A percentile compares a stretch with the other conserved stretches of the same genome.
Conservation (phyloP, 805 yeast species). For the Tetrapisispora phaffii region DNA sequence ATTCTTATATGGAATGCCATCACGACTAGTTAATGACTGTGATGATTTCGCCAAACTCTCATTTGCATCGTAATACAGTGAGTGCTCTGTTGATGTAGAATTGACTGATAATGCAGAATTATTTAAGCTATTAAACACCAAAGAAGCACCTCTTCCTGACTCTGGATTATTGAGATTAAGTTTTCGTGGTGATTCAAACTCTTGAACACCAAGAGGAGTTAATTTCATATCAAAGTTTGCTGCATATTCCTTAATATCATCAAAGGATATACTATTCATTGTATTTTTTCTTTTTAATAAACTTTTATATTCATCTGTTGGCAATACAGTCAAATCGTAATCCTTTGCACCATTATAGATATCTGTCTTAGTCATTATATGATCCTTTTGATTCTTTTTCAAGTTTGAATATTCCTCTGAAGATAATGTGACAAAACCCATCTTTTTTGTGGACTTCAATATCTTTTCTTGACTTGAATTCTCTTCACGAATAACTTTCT, state of each 20-base stretch:
- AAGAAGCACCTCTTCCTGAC: conserved; percentile 12
- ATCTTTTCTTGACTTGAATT: conserved; percentile 23
- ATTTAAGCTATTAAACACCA: conserved; percentile 6
- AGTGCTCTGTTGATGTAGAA: conserved; percentile 20
- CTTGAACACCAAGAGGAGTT: conserved; percentile 19
- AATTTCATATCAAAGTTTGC: conserved; percentile 29
- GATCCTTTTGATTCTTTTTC: conserved; percentile 24
- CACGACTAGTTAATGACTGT: not conserved
- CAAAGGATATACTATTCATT: conserved; percentile 17
- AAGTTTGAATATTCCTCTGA: conserved; percentile 29
- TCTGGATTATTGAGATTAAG: not conserved
- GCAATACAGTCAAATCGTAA: conserved; percentile 36
- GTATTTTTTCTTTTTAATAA: conserved; percentile 25
- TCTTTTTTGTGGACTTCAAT: conserved; percentile 26
- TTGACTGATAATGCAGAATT: conserved; percentile 16
- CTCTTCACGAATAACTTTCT: conserved; percentile 24
- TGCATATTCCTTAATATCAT: conserved; percentile 29
- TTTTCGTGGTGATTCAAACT: conserved; percentile 4
- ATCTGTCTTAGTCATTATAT: conserved; percentile 26
- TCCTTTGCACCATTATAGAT: conserved; percentile 31
- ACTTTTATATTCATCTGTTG: conserved; percentile 35
- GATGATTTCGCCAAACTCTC: not conserved
- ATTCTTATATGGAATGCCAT: not conserved
- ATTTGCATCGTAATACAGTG: conserved; percentile 26
- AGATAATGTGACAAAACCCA: conserved; percentile 29